Evolutionary conservation across 768 basidiomycete species (phyloP), one percentile per base, ranked within the genome.

Genomic region (Russula brevipes): DNA sequence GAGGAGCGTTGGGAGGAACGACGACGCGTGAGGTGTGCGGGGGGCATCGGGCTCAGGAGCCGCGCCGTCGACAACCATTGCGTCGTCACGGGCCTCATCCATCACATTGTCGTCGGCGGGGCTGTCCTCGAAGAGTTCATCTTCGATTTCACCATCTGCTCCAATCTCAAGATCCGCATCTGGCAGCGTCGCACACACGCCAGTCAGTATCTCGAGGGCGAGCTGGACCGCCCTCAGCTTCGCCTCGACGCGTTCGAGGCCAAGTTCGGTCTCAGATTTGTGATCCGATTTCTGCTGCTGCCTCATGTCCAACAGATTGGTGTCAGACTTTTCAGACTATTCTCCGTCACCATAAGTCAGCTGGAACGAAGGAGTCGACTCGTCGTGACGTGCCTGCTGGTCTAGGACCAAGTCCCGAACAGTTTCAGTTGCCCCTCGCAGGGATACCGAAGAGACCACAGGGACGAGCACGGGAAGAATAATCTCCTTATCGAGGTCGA

Each of bases 131-230:
- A 79, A 73, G 38, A 78, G 79, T 69, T 81, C 78, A 31, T 70
- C 71, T 17, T 72, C 75, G 44, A 68, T 72, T 17, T 67, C 73
- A n/a, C 70, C 73, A 9, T 72, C 76, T 5, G 73, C 75, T 45
- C 68, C 69, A 59, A 71, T 72, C 39, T 76, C 62, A 49, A 79
- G 76, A 58, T 86, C 84, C 17, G 88, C 84, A 69, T 93, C 91
- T 5, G 91, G 91, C 45, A 97, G 75, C 6, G 86, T 91, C 19
- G 94, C 94, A 71, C 91, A 97, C n/a, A 82, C 78, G 36, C 88
- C 88, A 0, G 93, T 95, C 65, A 97, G 73, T 54, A 97, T 85
- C 75, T 98, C 94, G 33, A 97, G 78, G n/a, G 88, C 85, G 38
- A 94, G 80, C 66, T 89, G 88, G 11, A 91, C 80, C 1, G 88